Conservation (phyloP, 2,329 filamentous ascomycete genomes). For the Scedosporium boydii region DNA sequence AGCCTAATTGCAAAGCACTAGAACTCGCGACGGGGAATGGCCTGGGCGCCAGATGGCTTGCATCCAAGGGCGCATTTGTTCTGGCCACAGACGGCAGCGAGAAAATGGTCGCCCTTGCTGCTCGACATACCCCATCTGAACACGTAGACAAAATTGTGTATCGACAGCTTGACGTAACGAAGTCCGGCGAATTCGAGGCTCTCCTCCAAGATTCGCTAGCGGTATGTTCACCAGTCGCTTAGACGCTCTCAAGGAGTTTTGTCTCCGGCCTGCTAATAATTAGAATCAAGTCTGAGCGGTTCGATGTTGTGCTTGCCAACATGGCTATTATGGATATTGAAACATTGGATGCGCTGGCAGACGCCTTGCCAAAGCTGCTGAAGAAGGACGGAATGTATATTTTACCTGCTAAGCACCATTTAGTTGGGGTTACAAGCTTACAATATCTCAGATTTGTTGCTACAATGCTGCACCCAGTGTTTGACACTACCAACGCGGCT, state of each 20-base stretch:
- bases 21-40: slow-evolving; percentile 42
- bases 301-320: slow-evolving; percentile 36
- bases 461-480: slow-evolving; percentile 37
- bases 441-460: slow-evolving; percentile 28
- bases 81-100: slow-evolving; percentile 33
- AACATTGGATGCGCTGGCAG: slow-evolving; percentile 29
- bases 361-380: slow-evolving; percentile 28
- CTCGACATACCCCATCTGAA: background rate
- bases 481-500: slow-evolving; percentile 33
- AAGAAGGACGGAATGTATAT: slow-evolving; percentile 30
- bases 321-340: slow-evolving; percentile 40
- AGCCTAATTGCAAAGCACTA: slow-evolving; percentile 23
- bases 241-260: no score
- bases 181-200: background rate
- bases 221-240: background rate
- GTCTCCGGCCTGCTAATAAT: background rate
- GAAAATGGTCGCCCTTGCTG: slow-evolving; percentile 29
- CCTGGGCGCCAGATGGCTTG: slow-evolving; percentile 34
- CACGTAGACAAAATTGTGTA: background rate
- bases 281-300: slow-evolving; percentile 17
- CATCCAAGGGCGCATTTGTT: slow-evolving; percentile 23
- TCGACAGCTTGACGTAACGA: background rate
- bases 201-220: background rate
- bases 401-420: background rate
- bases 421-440: background rate